phyloP scores from a whole-genome alignment of 805 yeast genomes.

The Pichia sporocuriosa region DNA sequence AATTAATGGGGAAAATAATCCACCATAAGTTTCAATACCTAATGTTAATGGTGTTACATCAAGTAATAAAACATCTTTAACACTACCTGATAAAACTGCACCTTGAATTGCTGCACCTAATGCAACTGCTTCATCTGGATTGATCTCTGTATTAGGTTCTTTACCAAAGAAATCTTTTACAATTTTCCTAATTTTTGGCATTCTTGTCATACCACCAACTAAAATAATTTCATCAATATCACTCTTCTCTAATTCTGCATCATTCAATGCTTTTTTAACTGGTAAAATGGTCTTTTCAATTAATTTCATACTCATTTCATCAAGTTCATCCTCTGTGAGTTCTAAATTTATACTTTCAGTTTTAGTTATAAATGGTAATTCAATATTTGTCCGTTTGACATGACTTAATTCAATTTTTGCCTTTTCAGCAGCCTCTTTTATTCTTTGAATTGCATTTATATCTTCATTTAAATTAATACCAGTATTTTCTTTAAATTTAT shows the following conservation, averaged over 20 bases:
- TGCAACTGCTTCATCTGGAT: conserved; percentile 93
- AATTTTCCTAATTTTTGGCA: conserved; percentile 79
- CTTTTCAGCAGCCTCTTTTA: conserved; percentile 83
- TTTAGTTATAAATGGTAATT: conserved; percentile 72
- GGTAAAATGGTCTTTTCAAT: conserved; percentile 70
- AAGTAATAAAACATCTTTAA: conserved; percentile 80
- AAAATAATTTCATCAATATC: conserved; percentile 75
- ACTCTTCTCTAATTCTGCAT: conserved; percentile 60
- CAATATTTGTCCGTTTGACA: conserved; percentile 62
- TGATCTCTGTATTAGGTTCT: conserved; percentile 84
- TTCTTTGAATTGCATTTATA: conserved; percentile 76
- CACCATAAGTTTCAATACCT: conserved; percentile 96
- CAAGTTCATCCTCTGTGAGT: conserved; percentile 46
- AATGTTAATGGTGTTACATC: conserved; percentile 86
- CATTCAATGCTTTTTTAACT: conserved; percentile 75
- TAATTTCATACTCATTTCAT: conserved; percentile 45
- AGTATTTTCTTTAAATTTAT: conserved; percentile 66
- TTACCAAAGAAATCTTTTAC: conserved; percentile 72
- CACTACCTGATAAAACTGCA: conserved; percentile 93
- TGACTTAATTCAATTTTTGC: conserved; percentile 84
- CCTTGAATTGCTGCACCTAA: conserved; percentile 98
- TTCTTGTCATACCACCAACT: conserved; percentile 89
- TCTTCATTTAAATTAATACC: conserved; percentile 57
- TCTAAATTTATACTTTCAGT: conserved; percentile 36
- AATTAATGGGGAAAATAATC: conserved; percentile 84